Percentiles rank a stretch among this genome's conserved stretches.
These are phyloP conservation scores for Kuraishia floccosa DNA, from an alignment of 805 yeast species.

Conservation along the genomic window DNA sequence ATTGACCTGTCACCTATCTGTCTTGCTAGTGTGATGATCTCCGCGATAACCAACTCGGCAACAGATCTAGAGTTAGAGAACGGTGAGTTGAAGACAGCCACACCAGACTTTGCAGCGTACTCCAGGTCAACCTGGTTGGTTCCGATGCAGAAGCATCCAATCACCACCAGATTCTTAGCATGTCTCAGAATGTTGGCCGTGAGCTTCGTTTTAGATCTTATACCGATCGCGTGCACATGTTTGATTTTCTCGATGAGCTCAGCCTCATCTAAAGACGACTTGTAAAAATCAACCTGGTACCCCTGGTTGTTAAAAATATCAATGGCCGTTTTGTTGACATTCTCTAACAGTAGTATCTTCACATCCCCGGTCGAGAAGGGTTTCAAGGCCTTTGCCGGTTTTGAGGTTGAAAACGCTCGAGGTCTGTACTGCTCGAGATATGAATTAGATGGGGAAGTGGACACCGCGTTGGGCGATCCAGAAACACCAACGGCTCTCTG, in stretches of 20 bases:
- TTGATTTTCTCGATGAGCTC: conserved; percentile 89
- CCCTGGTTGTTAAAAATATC: conserved; percentile 82
- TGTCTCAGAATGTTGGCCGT: conserved; percentile 68
- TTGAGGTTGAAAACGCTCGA: conserved; percentile 28
- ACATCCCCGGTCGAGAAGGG: conserved; percentile 95
- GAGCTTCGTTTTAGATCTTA: conserved; percentile 91
- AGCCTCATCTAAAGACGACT: conserved; percentile 81
- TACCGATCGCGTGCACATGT: conserved; percentile 94
- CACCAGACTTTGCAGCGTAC: conserved; percentile 84
- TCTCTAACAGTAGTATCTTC: conserved; percentile 83
- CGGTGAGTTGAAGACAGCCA: conserved; percentile 97
- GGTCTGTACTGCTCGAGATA: conserved; percentile 44
- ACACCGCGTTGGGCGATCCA: conserved; percentile 59
- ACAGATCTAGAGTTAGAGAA: conserved; percentile 98
- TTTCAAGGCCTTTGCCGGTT: conserved; percentile 63
- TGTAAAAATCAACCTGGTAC: conserved; percentile 92
- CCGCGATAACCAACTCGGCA: conserved; percentile 94
- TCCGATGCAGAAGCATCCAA: conserved; percentile 99
- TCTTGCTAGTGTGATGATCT: conserved; percentile 87
- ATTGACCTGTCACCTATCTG: conserved; percentile 95
- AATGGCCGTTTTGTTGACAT: conserved; percentile 88
- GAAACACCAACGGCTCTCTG: conserved; percentile 41
- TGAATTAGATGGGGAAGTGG: conserved; percentile 70
- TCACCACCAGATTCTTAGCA: conserved; percentile 80
- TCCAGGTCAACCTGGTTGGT: conserved; percentile 95